These are phyloP conservation scores for Mycena crocata DNA, from an alignment of 768 basidiomycete species.

Conservation along the genomic window DNA sequence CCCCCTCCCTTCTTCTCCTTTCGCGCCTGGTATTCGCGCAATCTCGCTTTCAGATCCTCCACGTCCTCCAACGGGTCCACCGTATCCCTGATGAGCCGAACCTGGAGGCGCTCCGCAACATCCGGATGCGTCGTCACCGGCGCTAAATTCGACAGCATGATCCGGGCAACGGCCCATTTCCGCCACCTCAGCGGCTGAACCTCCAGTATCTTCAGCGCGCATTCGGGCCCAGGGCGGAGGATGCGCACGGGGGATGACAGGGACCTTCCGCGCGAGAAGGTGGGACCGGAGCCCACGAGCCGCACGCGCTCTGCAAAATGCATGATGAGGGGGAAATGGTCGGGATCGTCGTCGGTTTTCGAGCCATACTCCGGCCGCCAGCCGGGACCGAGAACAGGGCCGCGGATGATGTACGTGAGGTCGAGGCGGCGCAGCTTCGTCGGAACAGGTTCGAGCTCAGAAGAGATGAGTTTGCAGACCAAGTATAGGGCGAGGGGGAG, in stretches of 20 bases:
- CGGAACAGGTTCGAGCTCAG: slow-evolving; percentile 14
- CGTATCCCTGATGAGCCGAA: slow-evolving; percentile 17
- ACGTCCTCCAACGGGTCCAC: neutral
- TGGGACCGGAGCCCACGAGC: slow-evolving; percentile 11
- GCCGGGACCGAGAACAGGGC: neutral
- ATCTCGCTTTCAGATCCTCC: neutral
- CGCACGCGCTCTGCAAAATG: slow-evolving; percentile 22
- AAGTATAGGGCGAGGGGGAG: slow-evolving; percentile 11
- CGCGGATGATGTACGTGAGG: slow-evolving; percentile 15
- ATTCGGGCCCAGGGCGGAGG: neutral
- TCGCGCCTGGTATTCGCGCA: slow-evolving; percentile 1
- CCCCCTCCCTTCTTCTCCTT: neutral
- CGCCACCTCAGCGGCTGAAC: slow-evolving; percentile 9
- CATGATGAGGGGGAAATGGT: slow-evolving; percentile 19
- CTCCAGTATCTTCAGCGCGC: slow-evolving; percentile 20
- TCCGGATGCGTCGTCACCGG: slow-evolving; percentile 18
- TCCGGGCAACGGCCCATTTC: neutral
- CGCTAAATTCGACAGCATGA: neutral
- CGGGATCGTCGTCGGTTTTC: slow-evolving; percentile 4
- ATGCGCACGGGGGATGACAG: neutral
- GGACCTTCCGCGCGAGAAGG: neutral
- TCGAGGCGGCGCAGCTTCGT: slow-evolving; percentile 13
- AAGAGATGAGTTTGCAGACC: slow-evolving; percentile 16
- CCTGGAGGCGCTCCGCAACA: slow-evolving; percentile 11
- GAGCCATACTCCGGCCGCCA: slow-evolving; percentile 9